Conservation (phyloP, 2,329 filamentous ascomycete genomes). For the Penicillium sp. region DNA sequence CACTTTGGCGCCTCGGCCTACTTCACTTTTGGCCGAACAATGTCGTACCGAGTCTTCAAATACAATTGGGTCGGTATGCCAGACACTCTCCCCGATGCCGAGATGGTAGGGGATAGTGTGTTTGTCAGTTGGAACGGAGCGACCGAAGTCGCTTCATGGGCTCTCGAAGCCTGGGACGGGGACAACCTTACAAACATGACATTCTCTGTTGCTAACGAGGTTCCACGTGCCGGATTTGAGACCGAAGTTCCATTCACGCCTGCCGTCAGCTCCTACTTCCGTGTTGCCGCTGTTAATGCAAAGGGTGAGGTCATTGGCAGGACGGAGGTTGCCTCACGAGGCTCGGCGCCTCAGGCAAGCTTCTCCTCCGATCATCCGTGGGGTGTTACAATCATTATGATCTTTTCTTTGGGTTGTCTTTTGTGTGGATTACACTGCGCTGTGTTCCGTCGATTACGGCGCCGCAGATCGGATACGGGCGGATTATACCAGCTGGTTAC, state of each 20-base stretch:
- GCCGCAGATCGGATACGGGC: background rate
- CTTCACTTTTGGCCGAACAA: slow-evolving; percentile 48
- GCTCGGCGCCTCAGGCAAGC: background rate
- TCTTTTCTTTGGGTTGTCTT: slow-evolving; percentile 12
- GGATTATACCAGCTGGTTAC: slow-evolving; percentile 11
- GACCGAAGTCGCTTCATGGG: slow-evolving; percentile 34
- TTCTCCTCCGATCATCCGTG: slow-evolving; percentile 1
- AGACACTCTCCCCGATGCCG: slow-evolving; percentile 34
- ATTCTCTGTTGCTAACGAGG: slow-evolving; percentile 13
- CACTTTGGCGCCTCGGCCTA: slow-evolving; percentile 48
- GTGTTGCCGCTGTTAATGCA: slow-evolving; percentile 20
- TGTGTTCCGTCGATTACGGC: slow-evolving; percentile 2
- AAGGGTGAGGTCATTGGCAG: slow-evolving; percentile 21
- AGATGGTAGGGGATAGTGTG: slow-evolving; percentile 12
- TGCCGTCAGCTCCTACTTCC: slow-evolving; percentile 17
- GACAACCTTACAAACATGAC: slow-evolving; percentile 12
- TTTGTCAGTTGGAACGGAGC: slow-evolving; percentile 41
- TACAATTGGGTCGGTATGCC: slow-evolving; percentile 54
- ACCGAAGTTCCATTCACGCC: slow-evolving; percentile 15
- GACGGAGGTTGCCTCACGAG: slow-evolving; percentile 16
- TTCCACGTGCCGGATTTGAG: slow-evolving; percentile 24
- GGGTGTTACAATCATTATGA: slow-evolving; percentile 2
- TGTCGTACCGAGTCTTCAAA: slow-evolving; percentile 60
- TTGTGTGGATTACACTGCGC: slow-evolving; percentile 12
- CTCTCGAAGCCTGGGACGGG: slow-evolving; percentile 22